Percentiles rank a stretch among this genome's conserved stretches.
Conservation (phyloP, 2,329 filamentous ascomycete species). For the Fusarium secorum region DNA sequence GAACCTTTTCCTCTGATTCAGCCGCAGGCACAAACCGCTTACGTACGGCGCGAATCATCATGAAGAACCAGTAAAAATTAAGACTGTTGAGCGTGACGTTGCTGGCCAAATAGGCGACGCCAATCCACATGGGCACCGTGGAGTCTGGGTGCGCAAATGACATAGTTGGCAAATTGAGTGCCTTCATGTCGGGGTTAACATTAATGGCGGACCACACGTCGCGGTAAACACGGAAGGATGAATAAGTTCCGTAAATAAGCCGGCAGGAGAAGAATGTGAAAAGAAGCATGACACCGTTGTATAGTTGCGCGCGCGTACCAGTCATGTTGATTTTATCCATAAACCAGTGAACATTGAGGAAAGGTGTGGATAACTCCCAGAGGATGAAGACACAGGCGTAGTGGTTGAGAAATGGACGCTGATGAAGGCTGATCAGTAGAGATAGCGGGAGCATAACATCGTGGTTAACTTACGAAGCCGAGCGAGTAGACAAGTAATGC, state of each 20-base stretch:
- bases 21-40: constrained; percentile 72
- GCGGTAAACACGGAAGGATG: constrained; percentile 72
- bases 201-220: constrained; percentile 68
- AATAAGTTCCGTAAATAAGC: constrained; percentile 79
- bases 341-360: constrained; percentile 92
- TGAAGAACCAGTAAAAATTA: constrained; percentile 86
- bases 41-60: constrained; percentile 82
- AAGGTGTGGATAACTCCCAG: constrained; percentile 85
- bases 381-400: constrained; percentile 84
- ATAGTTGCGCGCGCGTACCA: constrained; percentile 74
- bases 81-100: constrained; percentile 78
- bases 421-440: constrained; percentile 5
- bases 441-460: neutral
- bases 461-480: constrained; percentile 72
- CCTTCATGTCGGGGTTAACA: constrained; percentile 48
- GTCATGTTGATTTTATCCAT: constrained; percentile 87
- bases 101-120: constrained; percentile 69
- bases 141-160: constrained; percentile 58
- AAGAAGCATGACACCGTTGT: constrained; percentile 78
- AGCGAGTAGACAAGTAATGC: constrained; percentile 78
- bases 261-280: constrained; percentile 79
- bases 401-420: constrained; percentile 87
- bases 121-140: constrained; percentile 74
- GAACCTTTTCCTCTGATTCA: constrained; percentile 43
- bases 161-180: constrained; percentile 41